Percentiles rank a stretch among this genome's conserved stretches.
phyloP scores from a whole-genome alignment of 495 filamentous ascomycete genomes.

The Pseudevernia furfuracea region DNA sequence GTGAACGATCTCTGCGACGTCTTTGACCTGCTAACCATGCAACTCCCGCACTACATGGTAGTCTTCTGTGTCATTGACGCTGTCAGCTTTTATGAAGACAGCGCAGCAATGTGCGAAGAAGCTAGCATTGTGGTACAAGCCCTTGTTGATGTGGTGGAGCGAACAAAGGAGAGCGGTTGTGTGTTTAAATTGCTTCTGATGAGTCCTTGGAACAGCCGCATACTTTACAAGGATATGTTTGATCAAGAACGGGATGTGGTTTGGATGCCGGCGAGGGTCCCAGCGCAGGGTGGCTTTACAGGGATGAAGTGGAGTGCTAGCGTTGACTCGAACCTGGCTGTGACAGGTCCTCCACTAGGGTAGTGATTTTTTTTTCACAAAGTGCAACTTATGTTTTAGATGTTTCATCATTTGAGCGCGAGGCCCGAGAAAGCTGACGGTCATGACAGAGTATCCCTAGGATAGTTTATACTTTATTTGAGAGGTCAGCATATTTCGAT shows the following conservation, averaged over 20 bases:
- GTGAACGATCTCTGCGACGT: slow-evolving; percentile 3
- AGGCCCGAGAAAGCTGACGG: no score
- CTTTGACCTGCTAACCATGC: slow-evolving; percentile 1
- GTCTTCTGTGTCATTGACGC: slow-evolving; percentile 10
- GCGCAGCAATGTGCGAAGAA: background rate
- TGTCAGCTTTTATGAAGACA: slow-evolving; percentile 4
- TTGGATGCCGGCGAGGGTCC: background rate
- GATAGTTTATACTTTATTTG: no score
- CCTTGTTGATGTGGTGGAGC: background rate
- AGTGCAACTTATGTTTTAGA: no score
- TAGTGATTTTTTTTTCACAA: background rate
- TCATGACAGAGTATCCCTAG: no score
- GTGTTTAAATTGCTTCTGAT: slow-evolving; percentile 8
- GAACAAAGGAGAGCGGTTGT: background rate
- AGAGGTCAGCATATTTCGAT: no score
- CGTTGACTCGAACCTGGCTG: background rate
- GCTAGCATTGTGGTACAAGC: background rate
- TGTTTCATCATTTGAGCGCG: no score
- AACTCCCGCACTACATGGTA: background rate
- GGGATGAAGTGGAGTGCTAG: slow-evolving; percentile 5
- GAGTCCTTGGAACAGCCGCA: slow-evolving; percentile 7
- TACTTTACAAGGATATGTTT: background rate
- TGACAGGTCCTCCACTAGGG: background rate
- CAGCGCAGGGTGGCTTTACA: background rate
- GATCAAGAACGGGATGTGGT: background rate